phyloP scores from a whole-genome alignment of 2,329 filamentous ascomycete species.

The Apiospora rasikravindrae region DNA sequence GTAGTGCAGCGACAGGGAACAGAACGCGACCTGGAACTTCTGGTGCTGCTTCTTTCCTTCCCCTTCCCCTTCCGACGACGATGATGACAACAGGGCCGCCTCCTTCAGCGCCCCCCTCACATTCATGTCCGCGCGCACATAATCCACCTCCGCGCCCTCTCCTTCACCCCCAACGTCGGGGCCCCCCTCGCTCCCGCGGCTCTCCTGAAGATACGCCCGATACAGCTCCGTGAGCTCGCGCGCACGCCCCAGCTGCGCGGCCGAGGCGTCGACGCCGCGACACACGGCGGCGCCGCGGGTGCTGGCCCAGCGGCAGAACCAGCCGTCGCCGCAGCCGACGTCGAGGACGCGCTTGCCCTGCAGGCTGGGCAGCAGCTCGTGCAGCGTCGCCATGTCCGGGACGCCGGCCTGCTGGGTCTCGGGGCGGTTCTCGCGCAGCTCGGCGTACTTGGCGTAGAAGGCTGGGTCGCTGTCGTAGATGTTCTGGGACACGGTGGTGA shows the following conservation, averaged over 20 bases:
- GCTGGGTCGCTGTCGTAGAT: slow-evolving; percentile 4
- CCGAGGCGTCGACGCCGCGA: slow-evolving; percentile 47
- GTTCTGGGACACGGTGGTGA: background rate
- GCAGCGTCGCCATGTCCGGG: slow-evolving; percentile 12
- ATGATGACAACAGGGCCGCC: background rate
- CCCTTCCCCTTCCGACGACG: background rate
- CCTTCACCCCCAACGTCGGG: background rate
- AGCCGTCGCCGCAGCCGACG: slow-evolving; percentile 53
- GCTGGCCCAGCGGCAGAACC: slow-evolving; percentile 50
- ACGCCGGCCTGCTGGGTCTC: slow-evolving; percentile 8
- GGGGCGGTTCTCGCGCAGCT: background rate
- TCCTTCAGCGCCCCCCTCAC: slow-evolving; percentile 17
- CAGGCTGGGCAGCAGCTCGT: slow-evolving; percentile 41
- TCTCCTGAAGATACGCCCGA: background rate
- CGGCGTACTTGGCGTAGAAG: slow-evolving; percentile 10
- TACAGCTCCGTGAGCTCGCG: slow-evolving; percentile 34
- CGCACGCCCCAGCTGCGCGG: slow-evolving; percentile 49
- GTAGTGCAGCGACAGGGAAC: slow-evolving; percentile 49
- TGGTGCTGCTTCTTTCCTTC: slow-evolving; percentile 22
- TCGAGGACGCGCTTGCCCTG: slow-evolving; percentile 44
- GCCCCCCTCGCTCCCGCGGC: background rate
- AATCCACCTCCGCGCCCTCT: slow-evolving; percentile 26
- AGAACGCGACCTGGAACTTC: slow-evolving; percentile 46
- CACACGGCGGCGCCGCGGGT: slow-evolving; percentile 43
- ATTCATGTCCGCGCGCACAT: slow-evolving; percentile 42